Percentiles rank a stretch among this genome's conserved stretches.
phyloP scores from a whole-genome alignment of 1,284 basidiomycete genomes.

The Ustilago xerochloae region DNA sequence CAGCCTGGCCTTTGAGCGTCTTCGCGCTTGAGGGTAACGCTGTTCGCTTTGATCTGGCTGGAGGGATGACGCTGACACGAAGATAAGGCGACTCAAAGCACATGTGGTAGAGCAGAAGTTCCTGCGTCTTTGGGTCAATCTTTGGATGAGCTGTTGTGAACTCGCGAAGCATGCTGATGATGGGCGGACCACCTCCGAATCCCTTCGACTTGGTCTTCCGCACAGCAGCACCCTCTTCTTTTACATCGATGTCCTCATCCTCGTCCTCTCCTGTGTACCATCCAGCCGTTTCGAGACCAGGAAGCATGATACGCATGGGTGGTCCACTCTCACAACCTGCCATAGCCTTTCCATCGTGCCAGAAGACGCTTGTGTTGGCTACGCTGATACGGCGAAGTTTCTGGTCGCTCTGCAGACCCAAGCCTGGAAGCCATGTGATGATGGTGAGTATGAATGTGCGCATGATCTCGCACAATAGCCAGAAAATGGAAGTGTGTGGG shows the following conservation, averaged over 20 bases:
- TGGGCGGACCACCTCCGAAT: slow-evolving; percentile 38
- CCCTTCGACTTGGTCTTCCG: slow-evolving; percentile 15
- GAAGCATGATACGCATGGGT: slow-evolving; percentile 70
- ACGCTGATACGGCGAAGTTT: slow-evolving; percentile 64
- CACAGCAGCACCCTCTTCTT: background rate
- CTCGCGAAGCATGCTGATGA: slow-evolving; percentile 68
- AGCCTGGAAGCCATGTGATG: slow-evolving; percentile 63
- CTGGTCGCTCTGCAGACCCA: slow-evolving; percentile 29
- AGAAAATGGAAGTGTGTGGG: slow-evolving; percentile 68
- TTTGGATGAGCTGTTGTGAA: slow-evolving; percentile 72
- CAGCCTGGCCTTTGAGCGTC: slow-evolving; percentile 49
- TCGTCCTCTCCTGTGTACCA: slow-evolving; percentile 68
- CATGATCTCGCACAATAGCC: slow-evolving; percentile 69
- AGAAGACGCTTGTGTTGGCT: slow-evolving; percentile 71
- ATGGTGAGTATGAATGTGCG: slow-evolving; percentile 65
- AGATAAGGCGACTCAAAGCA: slow-evolving; percentile 71
- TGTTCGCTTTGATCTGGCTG: background rate
- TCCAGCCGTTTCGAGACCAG: slow-evolving; percentile 70
- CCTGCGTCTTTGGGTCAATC: slow-evolving; percentile 70
- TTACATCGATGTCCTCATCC: slow-evolving; percentile 6
- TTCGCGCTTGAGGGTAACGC: slow-evolving; percentile 5
- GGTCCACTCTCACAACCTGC: slow-evolving; percentile 72
- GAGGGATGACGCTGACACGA: slow-evolving; percentile 70
- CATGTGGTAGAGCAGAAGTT: slow-evolving; percentile 71
- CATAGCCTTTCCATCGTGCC: slow-evolving; percentile 70